Evolutionary conservation across 1,284 basidiomycete species (phyloP).

Genomic region (Leccinum pachyderme): DNA sequence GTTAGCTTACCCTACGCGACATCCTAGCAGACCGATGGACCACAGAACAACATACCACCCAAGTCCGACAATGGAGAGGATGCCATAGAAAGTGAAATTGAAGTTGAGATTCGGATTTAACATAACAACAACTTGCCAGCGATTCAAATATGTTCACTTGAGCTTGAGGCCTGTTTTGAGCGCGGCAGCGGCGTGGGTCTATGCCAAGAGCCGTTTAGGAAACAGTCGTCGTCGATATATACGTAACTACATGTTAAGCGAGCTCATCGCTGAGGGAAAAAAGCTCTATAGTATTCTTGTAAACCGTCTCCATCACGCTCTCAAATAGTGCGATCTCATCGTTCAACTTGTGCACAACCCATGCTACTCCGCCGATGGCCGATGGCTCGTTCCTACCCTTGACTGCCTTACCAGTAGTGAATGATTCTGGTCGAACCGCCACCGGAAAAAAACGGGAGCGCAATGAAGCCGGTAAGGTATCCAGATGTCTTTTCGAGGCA

Average conservation of each 20-base stretch:
- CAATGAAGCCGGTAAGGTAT: slow-evolving; percentile 50
- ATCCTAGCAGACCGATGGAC: slow-evolving; percentile 76
- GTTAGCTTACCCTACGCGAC: slow-evolving; percentile 69
- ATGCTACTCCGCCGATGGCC: slow-evolving; percentile 73
- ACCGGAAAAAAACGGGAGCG: slow-evolving; percentile 53
- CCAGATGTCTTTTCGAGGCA: slow-evolving; percentile 62
- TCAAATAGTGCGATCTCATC: slow-evolving; percentile 51
- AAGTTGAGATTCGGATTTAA: slow-evolving; percentile 8
- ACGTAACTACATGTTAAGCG: slow-evolving; percentile 15
- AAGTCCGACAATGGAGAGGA: slow-evolving; percentile 48
- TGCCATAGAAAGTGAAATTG: slow-evolving; percentile 6
- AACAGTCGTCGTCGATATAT: background rate
- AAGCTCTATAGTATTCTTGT: slow-evolving; percentile 65
- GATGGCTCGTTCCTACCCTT: slow-evolving; percentile 86
- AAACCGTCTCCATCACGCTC: slow-evolving; percentile 58
- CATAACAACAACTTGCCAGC: slow-evolving; percentile 11
- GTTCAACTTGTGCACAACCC: slow-evolving; percentile 65
- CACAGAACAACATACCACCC: slow-evolving; percentile 76
- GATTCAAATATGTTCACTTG: background rate
- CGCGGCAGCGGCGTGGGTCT: background rate
- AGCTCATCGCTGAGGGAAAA: slow-evolving; percentile 50
- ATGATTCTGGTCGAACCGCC: slow-evolving; percentile 67
- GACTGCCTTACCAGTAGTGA: slow-evolving; percentile 59
- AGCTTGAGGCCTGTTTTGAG: background rate
- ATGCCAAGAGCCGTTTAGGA: background rate